A percentile compares a stretch with the other conserved stretches of the same genome.
Evolutionary conservation across 768 basidiomycete genomes (phyloP).

Genomic region (Rossbeevera mucosa): DNA sequence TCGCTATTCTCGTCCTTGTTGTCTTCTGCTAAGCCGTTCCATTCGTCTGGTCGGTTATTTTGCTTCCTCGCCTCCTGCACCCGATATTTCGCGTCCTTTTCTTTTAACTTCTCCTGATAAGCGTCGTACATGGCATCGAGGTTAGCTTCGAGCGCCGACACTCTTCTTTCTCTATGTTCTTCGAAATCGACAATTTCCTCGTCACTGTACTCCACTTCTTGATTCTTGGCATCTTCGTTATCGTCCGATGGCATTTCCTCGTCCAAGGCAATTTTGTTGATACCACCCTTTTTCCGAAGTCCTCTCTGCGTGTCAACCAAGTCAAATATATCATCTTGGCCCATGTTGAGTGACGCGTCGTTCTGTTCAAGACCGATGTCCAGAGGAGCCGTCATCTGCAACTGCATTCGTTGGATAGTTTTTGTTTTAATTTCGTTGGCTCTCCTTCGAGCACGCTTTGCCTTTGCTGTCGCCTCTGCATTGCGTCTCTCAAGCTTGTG

Average conservation of each 20-base stretch:
- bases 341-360: slow-evolving; percentile 66
- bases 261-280: slow-evolving; percentile 36
- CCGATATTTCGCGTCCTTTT: slow-evolving; percentile 83
- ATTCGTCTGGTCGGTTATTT: slow-evolving; percentile 73
- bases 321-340: slow-evolving; percentile 87
- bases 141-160: slow-evolving; percentile 70
- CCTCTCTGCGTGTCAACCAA: slow-evolving; percentile 57
- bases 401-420: slow-evolving; percentile 90
- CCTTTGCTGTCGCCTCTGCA: slow-evolving; percentile 63
- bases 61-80: slow-evolving; percentile 73
- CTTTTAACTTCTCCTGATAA: slow-evolving; percentile 74
- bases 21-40: slow-evolving; percentile 65
- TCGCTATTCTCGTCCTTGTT: slow-evolving; percentile 37
- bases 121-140: slow-evolving; percentile 85
- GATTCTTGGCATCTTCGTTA: slow-evolving; percentile 33
- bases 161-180: slow-evolving; percentile 63
- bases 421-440: slow-evolving; percentile 85
- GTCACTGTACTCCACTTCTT: slow-evolving; percentile 24
- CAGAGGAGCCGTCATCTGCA: slow-evolving; percentile 96
- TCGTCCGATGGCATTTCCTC: slow-evolving; percentile 43
- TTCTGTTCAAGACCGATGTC: slow-evolving; percentile 89
- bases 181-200: slow-evolving; percentile 53
- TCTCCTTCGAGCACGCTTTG: slow-evolving; percentile 76
- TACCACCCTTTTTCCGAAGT: slow-evolving; percentile 37
- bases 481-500: slow-evolving; percentile 78